phyloP scores from a whole-genome alignment of 83 land plant genomes.

The Larix sibirica region DNA sequence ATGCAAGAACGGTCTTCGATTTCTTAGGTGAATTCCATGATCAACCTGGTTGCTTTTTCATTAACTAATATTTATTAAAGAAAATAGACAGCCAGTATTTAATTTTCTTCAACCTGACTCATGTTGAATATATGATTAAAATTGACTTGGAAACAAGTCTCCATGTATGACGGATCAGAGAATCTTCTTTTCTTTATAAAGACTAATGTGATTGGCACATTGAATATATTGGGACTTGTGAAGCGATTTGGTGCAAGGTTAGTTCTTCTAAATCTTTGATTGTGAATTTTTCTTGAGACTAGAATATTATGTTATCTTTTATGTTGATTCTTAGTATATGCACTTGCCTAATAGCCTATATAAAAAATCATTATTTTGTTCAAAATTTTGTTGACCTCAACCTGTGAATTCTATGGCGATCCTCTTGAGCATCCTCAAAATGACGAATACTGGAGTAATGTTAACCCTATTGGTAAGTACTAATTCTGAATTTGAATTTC shows the following conservation, averaged over 20 bases:
- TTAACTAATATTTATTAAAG: too few relatives aligned
- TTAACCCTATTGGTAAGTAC: conserved; percentile 89
- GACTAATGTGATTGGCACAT: too few relatives aligned
- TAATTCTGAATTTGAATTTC: background rate
- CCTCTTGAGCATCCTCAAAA: conserved; percentile 96
- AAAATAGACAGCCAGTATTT: too few relatives aligned
- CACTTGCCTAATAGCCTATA: background rate
- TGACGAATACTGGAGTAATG: conserved; percentile 97
- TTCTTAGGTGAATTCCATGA: too few relatives aligned
- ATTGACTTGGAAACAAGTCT: too few relatives aligned
- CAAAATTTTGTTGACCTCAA: conserved; percentile 95
- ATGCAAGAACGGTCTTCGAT: too few relatives aligned
- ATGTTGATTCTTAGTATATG: background rate
- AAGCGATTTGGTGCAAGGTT: conserved; percentile 98
- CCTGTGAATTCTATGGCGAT: conserved; percentile 99
- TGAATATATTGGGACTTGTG: conserved; percentile 98
- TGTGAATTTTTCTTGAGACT: too few relatives aligned
- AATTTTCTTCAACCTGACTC: too few relatives aligned
- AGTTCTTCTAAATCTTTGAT: background rate
- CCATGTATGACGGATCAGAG: too few relatives aligned
- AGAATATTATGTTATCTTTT: background rate
- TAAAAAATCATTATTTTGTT: background rate
- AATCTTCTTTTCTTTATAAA: too few relatives aligned
- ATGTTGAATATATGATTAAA: too few relatives aligned
- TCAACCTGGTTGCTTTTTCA: too few relatives aligned